Evolutionary conservation across 2,329 filamentous ascomycete genomes (phyloP), one percentile per base, ranked within the genome.

Genomic region (Diaporthe nobilis): DNA sequence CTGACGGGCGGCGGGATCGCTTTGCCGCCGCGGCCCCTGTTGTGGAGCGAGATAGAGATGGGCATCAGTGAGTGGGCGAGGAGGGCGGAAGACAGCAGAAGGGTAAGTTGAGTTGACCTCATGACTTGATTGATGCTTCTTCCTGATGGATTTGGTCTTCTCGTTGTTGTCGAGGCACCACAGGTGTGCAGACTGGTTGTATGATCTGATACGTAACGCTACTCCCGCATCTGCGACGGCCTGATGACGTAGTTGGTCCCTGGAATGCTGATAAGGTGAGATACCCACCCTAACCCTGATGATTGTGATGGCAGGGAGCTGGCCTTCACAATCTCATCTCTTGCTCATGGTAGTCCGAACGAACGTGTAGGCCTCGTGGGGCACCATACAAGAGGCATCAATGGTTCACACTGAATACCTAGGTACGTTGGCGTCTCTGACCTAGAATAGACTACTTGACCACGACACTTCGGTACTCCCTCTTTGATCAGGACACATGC

Each of bases 1-100:
- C 80, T 79, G 42, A 79, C 73, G 70, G 78, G 78, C 3, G 79
- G 79, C 6, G 79, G 72, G 39, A 78, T 73, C n/a, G 78, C 72
- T 25, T 53, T 73, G 47, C 71, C 71, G 58, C 71, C 71, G 22
- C 71, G 58, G 47, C 71, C 71, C 58, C 65, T 53, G 47, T 61
- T 72, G 44, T 72, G 71, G 44, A 72, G 42, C 25, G 58, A 63
- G 37, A 55, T 15, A 28, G 71, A 65, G 25, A 65, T 34, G 25
- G 71, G 71, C 60, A 73, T 65, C 34, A 65, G n/a, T n/a, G 71
- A 65, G 22, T 73, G 71, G 37, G 49, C 49, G 20, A 73, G 25
- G 47, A 42, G 51, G 42, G 60, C 71, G 37, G 71, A 73, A 17
- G 71, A 73, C 37, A 73, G 60, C 58, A 73, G 37, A 9, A 73